Evolutionary conservation across 1,284 basidiomycete genomes (phyloP).

Genomic region (Papiliotrema laurentii): DNA sequence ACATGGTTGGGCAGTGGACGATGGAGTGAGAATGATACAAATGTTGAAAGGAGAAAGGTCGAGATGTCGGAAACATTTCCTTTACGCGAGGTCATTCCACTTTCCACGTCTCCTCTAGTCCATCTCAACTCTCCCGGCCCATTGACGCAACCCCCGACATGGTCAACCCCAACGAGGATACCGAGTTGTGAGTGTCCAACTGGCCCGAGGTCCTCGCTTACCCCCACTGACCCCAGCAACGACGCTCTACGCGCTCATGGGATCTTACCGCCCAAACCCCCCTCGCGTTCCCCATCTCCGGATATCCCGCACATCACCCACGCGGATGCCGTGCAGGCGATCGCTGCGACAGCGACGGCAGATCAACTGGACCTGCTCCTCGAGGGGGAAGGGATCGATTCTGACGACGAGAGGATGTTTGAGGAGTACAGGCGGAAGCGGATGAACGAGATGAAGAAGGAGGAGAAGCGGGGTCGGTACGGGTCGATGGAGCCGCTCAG

Average conservation of each 20-base stretch:
- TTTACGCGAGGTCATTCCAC: too few relatives aligned
- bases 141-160: slow-evolving; percentile 15
- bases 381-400: slow-evolving; percentile 64
- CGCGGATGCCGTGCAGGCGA: slow-evolving; percentile 48
- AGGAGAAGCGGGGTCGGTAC: slow-evolving; percentile 66
- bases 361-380: slow-evolving; percentile 60
- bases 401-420: slow-evolving; percentile 73
- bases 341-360: slow-evolving; percentile 56
- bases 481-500: slow-evolving; percentile 84
- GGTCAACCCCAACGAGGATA: slow-evolving; percentile 76
- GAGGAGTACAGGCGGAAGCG: slow-evolving; percentile 65
- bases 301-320: slow-evolving; percentile 52
- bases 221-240: slow-evolving; percentile 59
- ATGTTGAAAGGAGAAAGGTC: too few relatives aligned
- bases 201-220: too few relatives aligned
- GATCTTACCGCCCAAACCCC: slow-evolving; percentile 71
- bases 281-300: slow-evolving; percentile 62
- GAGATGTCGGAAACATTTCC: too few relatives aligned
- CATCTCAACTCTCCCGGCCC: too few relatives aligned
- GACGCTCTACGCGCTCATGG: slow-evolving; percentile 87
- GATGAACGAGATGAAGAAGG: slow-evolving; percentile 61
- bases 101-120: too few relatives aligned
- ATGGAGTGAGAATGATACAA: too few relatives aligned
- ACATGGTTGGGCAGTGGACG: too few relatives aligned
- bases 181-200: slow-evolving; percentile 76